These are phyloP conservation scores for Mucor piriformis DNA, from an alignment of 371 early-diverging fungal genomes.

Conservation along the genomic window DNA sequence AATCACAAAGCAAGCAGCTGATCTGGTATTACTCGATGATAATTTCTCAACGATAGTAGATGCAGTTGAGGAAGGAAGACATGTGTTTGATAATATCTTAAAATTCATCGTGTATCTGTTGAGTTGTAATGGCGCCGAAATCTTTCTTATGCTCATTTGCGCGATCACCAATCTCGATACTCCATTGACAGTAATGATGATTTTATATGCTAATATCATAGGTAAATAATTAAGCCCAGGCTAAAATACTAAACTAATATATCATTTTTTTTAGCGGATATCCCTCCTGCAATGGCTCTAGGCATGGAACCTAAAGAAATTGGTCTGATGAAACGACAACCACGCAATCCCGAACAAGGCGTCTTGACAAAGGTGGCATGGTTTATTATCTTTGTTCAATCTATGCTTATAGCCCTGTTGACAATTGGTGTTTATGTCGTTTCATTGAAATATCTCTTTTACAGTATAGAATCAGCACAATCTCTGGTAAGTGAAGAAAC, in stretches of 20 bases:
- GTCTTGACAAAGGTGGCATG: conserved; percentile 53
- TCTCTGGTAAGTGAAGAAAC: conserved; percentile 26
- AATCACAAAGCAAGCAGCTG: conserved; percentile 87
- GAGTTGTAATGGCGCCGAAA: conserved; percentile 80
- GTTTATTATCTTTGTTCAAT: conserved; percentile 29
- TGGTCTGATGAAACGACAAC: conserved; percentile 78
- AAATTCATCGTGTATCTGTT: conserved; percentile 88
- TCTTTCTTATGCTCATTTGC: conserved; percentile 64
- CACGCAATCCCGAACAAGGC: conserved; percentile 67
- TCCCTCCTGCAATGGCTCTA: conserved; percentile 81
- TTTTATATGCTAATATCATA: conserved; percentile 49
- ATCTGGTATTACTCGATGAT: conserved; percentile 83
- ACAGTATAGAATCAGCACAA: conserved; percentile 23
- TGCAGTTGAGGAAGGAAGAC: conserved; percentile 80
- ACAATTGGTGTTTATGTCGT: conserved; percentile 61
- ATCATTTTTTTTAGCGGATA: conserved; percentile 29
- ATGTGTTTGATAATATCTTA: conserved; percentile 86
- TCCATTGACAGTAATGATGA: conserved; percentile 57
- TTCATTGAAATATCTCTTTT: conserved; percentile 44
- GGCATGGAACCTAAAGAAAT: conserved; percentile 80
- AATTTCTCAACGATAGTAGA: conserved; percentile 81
- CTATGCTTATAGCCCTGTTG: conserved; percentile 58
- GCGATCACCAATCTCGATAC: conserved; percentile 46
- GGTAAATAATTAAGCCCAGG: no score
- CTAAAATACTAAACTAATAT: no score